Base-by-base conservation (phyloP, 2,329 filamentous ascomycete species). In the Trichophyton mentagrophytes region DNA sequence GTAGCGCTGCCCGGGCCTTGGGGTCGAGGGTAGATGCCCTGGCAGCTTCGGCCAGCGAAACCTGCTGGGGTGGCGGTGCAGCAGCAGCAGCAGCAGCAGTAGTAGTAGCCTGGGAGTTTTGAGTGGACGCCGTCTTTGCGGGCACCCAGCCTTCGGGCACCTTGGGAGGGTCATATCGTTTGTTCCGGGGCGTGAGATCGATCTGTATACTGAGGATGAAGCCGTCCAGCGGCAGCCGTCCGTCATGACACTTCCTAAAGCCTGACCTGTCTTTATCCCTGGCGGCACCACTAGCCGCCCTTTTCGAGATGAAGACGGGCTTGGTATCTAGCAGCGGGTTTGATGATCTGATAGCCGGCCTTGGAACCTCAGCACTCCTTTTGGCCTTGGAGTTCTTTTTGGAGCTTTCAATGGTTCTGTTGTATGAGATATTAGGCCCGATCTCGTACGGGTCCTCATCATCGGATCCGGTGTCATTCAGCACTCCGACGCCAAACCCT, bases 361-460 rank as follows among this genome's bases (percentile, higher is more conserved):
- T 75, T 30, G 68, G 68, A 57, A 70, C 68, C 15, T 70, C 70
- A 1, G 62, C 51, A 17, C 69, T 49, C 61, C 79, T 53, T 62
- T 79, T 79, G 47, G 65, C 40, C 61, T 82, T 83, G 69, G 86
- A 85, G 67, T 82, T 88, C 71, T 86, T 87, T 72, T 89, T 95
- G 64, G 91, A 87, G 0, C 86, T 87, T 17, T 89, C 90, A 62
- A 96, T 83, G 3, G 86, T 80, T 46, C 85, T 83, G 67, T 89
- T 95, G 73, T 95, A 96, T 11, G 86, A 89, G 70, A 96, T 95
- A 66, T 85, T 87, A 0, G 93, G 93, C 0, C 92, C 92, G 59
- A 97, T 86, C 61, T 92, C 88, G 70, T 96, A 97, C 0, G 90
- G 88, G 68, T 96, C 91, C 67, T 97, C 93, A 53, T 96, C 91